Evolutionary conservation across 2,329 filamentous ascomycete species (phyloP).

Genomic region (Claviceps citrina): DNA sequence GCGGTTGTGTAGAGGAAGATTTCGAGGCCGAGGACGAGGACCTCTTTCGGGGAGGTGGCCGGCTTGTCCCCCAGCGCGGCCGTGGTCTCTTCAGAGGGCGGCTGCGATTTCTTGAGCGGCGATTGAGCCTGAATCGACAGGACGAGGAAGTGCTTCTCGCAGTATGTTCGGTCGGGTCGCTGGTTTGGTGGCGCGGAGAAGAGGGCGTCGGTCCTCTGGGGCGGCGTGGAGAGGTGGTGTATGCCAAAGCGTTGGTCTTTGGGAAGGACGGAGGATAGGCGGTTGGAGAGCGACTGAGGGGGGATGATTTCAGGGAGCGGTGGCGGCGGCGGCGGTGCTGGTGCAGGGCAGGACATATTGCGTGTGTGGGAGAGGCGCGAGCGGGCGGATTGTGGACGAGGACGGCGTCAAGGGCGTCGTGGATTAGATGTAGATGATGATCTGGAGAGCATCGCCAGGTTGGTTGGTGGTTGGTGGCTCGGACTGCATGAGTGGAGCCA

Average conservation of each 20-base stretch:
- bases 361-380: too few species aligned
- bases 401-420: too few species aligned
- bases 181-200: slow-evolving; percentile 63
- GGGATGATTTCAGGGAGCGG: not conserved
- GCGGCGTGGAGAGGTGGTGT: slow-evolving; percentile 78
- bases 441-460: too few species aligned
- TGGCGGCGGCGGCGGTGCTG: not conserved
- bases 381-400: too few species aligned
- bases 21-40: slow-evolving; percentile 73
- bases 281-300: not conserved
- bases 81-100: not conserved
- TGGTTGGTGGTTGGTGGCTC: too few species aligned
- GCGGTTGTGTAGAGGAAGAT: slow-evolving; percentile 74
- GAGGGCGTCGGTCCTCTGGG: slow-evolving; percentile 57
- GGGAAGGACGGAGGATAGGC: slow-evolving; percentile 36
- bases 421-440: too few species aligned
- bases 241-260: slow-evolving; percentile 46
- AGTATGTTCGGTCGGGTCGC: slow-evolving; percentile 62
- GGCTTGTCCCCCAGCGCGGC: not conserved
- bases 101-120: slow-evolving; percentile 1
- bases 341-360: not conserved
- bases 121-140: slow-evolving; percentile 33
- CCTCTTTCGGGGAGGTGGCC: slow-evolving; percentile 21
- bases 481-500: too few species aligned
- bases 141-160: slow-evolving; percentile 65